A percentile compares a stretch with the other conserved stretches of the same genome.
phyloP scores from a whole-genome alignment of 2,329 filamentous ascomycete genomes.

The Phaeosphaeria sp. region DNA sequence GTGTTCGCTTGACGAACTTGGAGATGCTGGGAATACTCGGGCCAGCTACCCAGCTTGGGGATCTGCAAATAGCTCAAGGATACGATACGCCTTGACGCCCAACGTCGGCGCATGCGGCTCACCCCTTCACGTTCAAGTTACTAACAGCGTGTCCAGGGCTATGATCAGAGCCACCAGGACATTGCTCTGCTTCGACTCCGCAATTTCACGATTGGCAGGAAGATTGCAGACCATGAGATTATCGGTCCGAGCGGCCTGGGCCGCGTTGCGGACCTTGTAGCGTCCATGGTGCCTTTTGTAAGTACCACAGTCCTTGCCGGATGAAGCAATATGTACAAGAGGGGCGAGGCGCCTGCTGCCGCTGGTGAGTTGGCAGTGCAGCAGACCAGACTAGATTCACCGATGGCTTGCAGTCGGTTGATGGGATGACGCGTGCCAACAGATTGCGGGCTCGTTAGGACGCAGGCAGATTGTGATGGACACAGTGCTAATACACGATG shows the following conservation, averaged over 20 bases:
- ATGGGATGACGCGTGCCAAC: slow-evolving; percentile 15
- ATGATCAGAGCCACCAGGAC: slow-evolving; percentile 74
- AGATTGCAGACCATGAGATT: slow-evolving; percentile 70
- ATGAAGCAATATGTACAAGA: slow-evolving; percentile 10
- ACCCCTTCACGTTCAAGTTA: slow-evolving; percentile 1
- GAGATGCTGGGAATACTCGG: background rate
- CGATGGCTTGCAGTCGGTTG: slow-evolving; percentile 20
- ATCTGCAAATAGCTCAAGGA: background rate
- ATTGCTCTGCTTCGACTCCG: slow-evolving; percentile 81
- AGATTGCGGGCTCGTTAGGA: slow-evolving; percentile 12
- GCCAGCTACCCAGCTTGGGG: background rate
- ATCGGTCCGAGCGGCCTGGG: slow-evolving; percentile 68
- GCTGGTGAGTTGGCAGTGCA: slow-evolving; percentile 44
- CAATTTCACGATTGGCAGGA: slow-evolving; percentile 76
- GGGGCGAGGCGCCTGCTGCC: slow-evolving; percentile 20
- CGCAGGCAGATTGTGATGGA: slow-evolving; percentile 14
- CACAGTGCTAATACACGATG: slow-evolving; percentile 29
- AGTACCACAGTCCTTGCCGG: slow-evolving; percentile 52
- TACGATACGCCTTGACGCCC: background rate
- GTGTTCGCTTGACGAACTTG: background rate
- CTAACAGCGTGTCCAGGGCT: slow-evolving; percentile 65
- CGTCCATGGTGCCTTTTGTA: slow-evolving; percentile 79
- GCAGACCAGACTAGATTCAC: slow-evolving; percentile 28
- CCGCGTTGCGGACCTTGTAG: slow-evolving; percentile 69
- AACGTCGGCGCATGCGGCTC: background rate